Percentiles rank a stretch among this genome's conserved stretches.
Evolutionary conservation across 2,329 filamentous ascomycete species (phyloP).

Genomic region (Raffaelea deltoideospora): DNA sequence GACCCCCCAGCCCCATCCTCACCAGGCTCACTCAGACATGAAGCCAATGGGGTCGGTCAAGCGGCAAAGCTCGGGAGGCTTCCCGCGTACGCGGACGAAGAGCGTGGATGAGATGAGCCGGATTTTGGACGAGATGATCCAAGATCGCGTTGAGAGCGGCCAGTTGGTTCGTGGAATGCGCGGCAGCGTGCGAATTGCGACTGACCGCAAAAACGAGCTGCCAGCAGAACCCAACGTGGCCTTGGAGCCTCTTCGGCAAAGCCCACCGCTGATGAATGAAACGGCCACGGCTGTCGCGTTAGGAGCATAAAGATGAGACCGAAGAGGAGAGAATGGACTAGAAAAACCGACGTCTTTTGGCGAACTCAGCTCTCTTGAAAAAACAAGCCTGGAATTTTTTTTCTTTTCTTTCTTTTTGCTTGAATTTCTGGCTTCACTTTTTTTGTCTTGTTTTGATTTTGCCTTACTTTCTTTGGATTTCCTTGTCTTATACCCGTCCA

Average conservation of each 20-base stretch:
- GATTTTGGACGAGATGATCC: slow-evolving; percentile 93
- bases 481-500: slow-evolving; percentile 14
- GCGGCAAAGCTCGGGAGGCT: slow-evolving; percentile 5
- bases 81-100: slow-evolving; percentile 37
- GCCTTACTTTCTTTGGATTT: slow-evolving; percentile 7
- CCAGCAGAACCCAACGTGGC: not conserved
- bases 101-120: slow-evolving; percentile 86
- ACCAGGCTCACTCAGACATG: slow-evolving; percentile 3
- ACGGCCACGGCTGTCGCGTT: slow-evolving; percentile 13
- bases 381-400: slow-evolving; percentile 11
- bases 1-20: slow-evolving; percentile 4
- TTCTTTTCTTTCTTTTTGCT: slow-evolving; percentile 4
- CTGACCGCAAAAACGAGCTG: slow-evolving; percentile 23
- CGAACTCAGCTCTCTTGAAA: no score
- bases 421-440: slow-evolving; percentile 10
- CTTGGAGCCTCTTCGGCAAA: slow-evolving; percentile 12
- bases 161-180: slow-evolving; percentile 51
- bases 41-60: slow-evolving; percentile 1
- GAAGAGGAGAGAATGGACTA: not conserved
- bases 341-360: not conserved
- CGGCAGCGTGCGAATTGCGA: slow-evolving; percentile 49
- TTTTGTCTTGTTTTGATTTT: slow-evolving; percentile 12
- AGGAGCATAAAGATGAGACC: slow-evolving; percentile 10
- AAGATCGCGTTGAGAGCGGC: slow-evolving; percentile 66
- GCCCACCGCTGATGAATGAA: slow-evolving; percentile 13